Percentiles rank a stretch among this genome's conserved stretches.
Conservation (phyloP, 2,329 filamentous ascomycete species). For the Fusarium citri region DNA sequence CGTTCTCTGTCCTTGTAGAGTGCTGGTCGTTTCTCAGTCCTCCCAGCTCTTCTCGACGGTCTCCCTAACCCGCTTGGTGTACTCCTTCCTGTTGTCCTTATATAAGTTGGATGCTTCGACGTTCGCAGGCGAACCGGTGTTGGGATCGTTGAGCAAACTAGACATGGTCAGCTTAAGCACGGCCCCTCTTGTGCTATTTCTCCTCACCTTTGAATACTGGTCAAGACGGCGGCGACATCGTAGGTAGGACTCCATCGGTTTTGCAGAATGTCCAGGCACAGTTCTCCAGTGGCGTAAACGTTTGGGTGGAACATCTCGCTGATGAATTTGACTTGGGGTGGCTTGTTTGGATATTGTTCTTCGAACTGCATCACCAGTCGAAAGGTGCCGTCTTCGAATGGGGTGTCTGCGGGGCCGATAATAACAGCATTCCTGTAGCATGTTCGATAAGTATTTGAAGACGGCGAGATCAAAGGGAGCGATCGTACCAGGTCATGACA, state of each 20-base stretch:
- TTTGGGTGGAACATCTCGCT: conserved; percentile 99
- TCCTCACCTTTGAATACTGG: conserved; percentile 91
- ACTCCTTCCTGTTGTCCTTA: conserved; percentile 97
- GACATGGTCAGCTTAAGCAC: conserved; percentile 45
- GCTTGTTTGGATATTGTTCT: conserved; percentile 98
- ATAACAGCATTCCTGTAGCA: conserved; percentile 92
- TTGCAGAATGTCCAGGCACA: conserved; percentile 96
- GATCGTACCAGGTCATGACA: conserved; percentile 90
- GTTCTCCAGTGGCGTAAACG: conserved; percentile 95
- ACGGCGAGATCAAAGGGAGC: conserved; percentile 14
- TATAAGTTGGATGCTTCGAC: conserved; percentile 98
- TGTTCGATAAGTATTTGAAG: conserved; percentile 32
- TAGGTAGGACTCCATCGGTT: conserved; percentile 99
- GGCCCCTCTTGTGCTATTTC: background rate
- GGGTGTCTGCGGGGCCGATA: conserved; percentile 95
- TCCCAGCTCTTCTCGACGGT: conserved; percentile 99
- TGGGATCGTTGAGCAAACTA: conserved; percentile 95
- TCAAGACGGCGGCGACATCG: conserved; percentile 95
- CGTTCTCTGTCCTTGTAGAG: conserved; percentile 26
- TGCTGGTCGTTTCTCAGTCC: conserved; percentile 64
- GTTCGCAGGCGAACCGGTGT: conserved; percentile 97
- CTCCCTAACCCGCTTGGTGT: conserved; percentile 93
- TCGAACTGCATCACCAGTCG: conserved; percentile 99
- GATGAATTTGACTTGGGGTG: conserved; percentile 97
- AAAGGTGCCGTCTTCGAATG: conserved; percentile 98